These are phyloP conservation scores for Hypoxylon lenormandii DNA, from an alignment of 495 filamentous ascomycete genomes.

Conservation along the genomic window DNA sequence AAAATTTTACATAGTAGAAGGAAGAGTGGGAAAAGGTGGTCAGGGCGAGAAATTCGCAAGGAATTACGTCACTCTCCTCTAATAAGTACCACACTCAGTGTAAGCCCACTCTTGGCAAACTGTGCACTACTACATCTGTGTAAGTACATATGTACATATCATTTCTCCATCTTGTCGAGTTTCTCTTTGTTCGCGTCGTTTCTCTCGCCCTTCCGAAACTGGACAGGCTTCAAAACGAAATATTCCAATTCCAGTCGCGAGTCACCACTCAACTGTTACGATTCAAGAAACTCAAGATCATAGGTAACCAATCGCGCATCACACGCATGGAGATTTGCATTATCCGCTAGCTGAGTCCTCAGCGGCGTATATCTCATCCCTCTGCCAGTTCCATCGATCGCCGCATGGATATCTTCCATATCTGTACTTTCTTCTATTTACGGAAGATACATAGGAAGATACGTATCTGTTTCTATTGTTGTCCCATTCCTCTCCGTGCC, in stretches of 20 bases:
- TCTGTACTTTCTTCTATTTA: constrained; percentile 12
- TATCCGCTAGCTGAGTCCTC: constrained; percentile 7
- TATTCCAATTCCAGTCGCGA: constrained; percentile 3
- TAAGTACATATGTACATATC: too few relatives aligned
- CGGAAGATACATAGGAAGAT: constrained; percentile 4
- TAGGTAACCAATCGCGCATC: constrained; percentile 37
- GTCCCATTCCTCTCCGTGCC: constrained; percentile 1
- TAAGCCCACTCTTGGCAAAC: constrained; percentile 29
- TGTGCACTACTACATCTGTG: too few relatives aligned
- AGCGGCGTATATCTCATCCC: not conserved
- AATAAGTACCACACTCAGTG: constrained; percentile 49
- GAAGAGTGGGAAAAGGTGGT: constrained; percentile 34
- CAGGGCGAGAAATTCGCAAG: constrained; percentile 44
- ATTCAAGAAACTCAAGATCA: constrained; percentile 33
- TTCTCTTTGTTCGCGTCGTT: constrained; percentile 9
- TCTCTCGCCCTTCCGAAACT: constrained; percentile 21
- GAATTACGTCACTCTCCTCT: constrained; percentile 50
- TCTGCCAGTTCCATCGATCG: not conserved
- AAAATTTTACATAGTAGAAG: constrained; percentile 40
- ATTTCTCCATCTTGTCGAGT: not conserved
- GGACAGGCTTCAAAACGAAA: constrained; percentile 6
- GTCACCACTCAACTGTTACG: constrained; percentile 13
- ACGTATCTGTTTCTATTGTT: constrained; percentile 13
- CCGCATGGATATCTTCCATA: constrained; percentile 2
- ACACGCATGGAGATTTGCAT: constrained; percentile 35